phyloP scores from a whole-genome alignment of 805 yeast genomes.

The Candida berthetii region DNA sequence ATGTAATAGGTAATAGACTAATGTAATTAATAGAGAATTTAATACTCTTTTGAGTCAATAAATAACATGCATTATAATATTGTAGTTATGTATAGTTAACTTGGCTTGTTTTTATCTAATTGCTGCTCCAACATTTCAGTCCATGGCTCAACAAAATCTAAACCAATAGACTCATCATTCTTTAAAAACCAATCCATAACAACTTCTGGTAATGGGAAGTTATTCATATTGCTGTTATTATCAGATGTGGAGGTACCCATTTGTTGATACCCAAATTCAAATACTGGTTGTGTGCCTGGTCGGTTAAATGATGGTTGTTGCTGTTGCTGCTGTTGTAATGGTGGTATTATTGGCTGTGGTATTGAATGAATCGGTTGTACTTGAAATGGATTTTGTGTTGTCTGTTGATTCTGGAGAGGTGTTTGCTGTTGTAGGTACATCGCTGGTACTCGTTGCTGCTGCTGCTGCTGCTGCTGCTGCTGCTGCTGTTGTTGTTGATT shows the following conservation, averaged over 20 bases:
- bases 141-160: conserved; percentile 69
- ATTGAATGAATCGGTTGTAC: not conserved
- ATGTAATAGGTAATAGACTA: conserved; percentile 5
- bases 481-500: not conserved
- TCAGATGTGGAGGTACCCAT: too few relatives aligned
- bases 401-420: not conserved
- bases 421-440: conserved; percentile 6
- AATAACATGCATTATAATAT: not conserved
- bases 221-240: not conserved
- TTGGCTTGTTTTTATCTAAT: conserved; percentile 17
- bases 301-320: not conserved
- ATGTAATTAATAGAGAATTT: too few relatives aligned
- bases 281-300: conserved; percentile 1
- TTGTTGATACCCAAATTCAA: conserved; percentile 15
- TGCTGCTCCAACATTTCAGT: conserved; percentile 75
- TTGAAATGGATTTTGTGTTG: too few relatives aligned
- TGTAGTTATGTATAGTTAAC: too few relatives aligned
- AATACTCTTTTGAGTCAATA: conserved; percentile 1
- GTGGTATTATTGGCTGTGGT: not conserved
- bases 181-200: conserved; percentile 46
- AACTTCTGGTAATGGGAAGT: conserved; percentile 21
- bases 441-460: too few relatives aligned
- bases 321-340: not conserved
- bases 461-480: not conserved
- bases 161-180: conserved; percentile 40